These are phyloP conservation scores for Cercophora samala DNA, from an alignment of 495 filamentous ascomycete species.

Conservation along the genomic window DNA sequence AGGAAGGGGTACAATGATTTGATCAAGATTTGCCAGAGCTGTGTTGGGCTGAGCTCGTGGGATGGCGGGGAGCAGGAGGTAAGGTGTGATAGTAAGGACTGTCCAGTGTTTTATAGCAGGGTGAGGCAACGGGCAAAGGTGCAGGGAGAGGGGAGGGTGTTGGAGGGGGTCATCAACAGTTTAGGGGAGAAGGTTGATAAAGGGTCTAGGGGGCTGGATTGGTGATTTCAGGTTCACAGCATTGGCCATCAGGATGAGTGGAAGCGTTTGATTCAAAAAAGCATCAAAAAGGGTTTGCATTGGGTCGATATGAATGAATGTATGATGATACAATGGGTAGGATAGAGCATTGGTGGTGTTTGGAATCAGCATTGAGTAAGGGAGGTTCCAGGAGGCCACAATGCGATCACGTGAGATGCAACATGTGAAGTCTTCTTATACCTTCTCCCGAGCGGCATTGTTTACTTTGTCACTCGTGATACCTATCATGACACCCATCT, in stretches of 20 bases:
- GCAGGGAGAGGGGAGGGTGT: conserved; percentile 52
- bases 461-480: not conserved
- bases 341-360: not conserved
- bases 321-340: not conserved
- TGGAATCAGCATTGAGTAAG: not conserved
- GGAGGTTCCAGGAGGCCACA: not conserved
- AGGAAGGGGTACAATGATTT: conserved; percentile 65
- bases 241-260: not conserved
- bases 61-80: conserved; percentile 56
- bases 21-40: conserved; percentile 76
- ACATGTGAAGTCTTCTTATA: not conserved
- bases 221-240: conserved; percentile 10
- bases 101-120: conserved; percentile 86
- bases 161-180: conserved; percentile 55
- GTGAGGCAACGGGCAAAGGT: conserved; percentile 65
- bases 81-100: conserved; percentile 84
- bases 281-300: not conserved
- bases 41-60: conserved; percentile 64
- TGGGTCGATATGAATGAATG: not conserved
- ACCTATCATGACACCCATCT: not conserved
- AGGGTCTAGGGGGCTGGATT: conserved; percentile 9
- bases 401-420: not conserved
- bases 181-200: conserved; percentile 47
- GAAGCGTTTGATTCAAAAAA: not conserved
- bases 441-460: not conserved